Evolutionary conservation across 2,329 filamentous ascomycete genomes (phyloP).

Genomic region (Monilinia fructicola): DNA sequence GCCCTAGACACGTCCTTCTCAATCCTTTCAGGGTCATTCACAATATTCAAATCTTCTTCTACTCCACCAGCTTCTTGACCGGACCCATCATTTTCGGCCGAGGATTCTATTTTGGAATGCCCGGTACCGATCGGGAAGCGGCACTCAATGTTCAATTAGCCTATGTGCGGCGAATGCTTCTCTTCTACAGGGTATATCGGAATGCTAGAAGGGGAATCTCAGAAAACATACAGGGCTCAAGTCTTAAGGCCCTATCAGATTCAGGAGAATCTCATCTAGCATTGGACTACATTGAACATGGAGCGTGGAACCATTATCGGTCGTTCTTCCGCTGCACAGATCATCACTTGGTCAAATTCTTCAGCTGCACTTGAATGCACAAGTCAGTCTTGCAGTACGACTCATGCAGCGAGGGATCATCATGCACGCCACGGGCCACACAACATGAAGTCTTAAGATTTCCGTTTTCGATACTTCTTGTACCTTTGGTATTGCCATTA

Average conservation of each 20-base stretch:
- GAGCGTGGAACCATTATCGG: slow-evolving; percentile 8
- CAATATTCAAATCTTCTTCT: not conserved
- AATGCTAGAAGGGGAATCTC: not conserved
- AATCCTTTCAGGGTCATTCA: too few species aligned
- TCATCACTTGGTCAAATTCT: slow-evolving; percentile 21
- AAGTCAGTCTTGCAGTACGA: slow-evolving; percentile 19
- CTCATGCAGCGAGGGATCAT: slow-evolving; percentile 15
- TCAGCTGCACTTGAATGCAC: slow-evolving; percentile 15
- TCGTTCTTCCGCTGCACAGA: slow-evolving; percentile 23
- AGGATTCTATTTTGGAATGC: slow-evolving; percentile 11
- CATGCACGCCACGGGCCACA: slow-evolving; percentile 21
- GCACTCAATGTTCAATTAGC: slow-evolving; percentile 13
- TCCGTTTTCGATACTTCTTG: not conserved
- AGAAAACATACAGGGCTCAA: slow-evolving; percentile 4
- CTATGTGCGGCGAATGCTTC: slow-evolving; percentile 3
- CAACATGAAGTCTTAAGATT: slow-evolving; percentile 13
- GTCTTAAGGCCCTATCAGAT: slow-evolving; percentile 9
- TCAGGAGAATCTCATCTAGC: slow-evolving; percentile 1
- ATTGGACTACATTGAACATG: not conserved
- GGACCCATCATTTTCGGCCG: slow-evolving; percentile 3
- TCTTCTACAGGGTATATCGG: not conserved
- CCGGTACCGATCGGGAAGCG: slow-evolving; percentile 12
- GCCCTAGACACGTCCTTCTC: not conserved
- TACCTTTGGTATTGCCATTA: not conserved
- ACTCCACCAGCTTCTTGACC: slow-evolving; percentile 7